Evolutionary conservation across 768 basidiomycete genomes (phyloP).

Genomic region (Suillus discolor): DNA sequence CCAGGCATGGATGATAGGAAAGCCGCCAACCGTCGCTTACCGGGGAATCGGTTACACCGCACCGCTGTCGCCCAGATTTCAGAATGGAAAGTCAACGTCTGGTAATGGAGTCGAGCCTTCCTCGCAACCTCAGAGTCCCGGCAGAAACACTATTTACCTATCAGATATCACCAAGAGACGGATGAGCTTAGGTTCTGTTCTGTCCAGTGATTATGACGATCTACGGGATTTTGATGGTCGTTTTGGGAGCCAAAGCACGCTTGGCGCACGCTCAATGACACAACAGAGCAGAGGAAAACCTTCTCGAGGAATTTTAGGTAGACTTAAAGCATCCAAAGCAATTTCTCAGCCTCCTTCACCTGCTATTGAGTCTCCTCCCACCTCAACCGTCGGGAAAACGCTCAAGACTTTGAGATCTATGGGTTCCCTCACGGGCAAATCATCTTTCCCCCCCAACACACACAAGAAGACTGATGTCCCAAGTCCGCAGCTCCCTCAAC

Average conservation of each 20-base stretch:
- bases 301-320: slow-evolving; percentile 68
- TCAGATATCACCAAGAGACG: slow-evolving; percentile 49
- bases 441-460: slow-evolving; percentile 31
- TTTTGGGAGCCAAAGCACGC: slow-evolving; percentile 79
- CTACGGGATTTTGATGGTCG: slow-evolving; percentile 84
- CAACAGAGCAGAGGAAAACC: slow-evolving; percentile 55
- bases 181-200: slow-evolving; percentile 71
- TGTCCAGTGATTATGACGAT: slow-evolving; percentile 88
- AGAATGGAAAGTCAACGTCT: slow-evolving; percentile 22
- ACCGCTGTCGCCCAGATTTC: slow-evolving; percentile 36
- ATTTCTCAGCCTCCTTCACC: slow-evolving; percentile 47
- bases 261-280: slow-evolving; percentile 48
- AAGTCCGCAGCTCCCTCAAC: slow-evolving; percentile 56
- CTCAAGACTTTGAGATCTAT: slow-evolving; percentile 80
- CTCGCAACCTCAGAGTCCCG: slow-evolving; percentile 21
- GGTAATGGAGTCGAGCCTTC: slow-evolving; percentile 21
- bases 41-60: slow-evolving; percentile 85
- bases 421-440: slow-evolving; percentile 72
- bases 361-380: slow-evolving; percentile 39
- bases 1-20: slow-evolving; percentile 97
- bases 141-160: slow-evolving; percentile 27
- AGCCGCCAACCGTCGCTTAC: slow-evolving; percentile 83
- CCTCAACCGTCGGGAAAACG: slow-evolving; percentile 44
- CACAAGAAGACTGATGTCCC: slow-evolving; percentile 39
- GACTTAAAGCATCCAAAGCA: slow-evolving; percentile 52